Evolutionary conservation across 441 rosid species (phyloP), one percentile per base, ranked within the genome.

Genomic region (Flueggea neowawraea): DNA sequence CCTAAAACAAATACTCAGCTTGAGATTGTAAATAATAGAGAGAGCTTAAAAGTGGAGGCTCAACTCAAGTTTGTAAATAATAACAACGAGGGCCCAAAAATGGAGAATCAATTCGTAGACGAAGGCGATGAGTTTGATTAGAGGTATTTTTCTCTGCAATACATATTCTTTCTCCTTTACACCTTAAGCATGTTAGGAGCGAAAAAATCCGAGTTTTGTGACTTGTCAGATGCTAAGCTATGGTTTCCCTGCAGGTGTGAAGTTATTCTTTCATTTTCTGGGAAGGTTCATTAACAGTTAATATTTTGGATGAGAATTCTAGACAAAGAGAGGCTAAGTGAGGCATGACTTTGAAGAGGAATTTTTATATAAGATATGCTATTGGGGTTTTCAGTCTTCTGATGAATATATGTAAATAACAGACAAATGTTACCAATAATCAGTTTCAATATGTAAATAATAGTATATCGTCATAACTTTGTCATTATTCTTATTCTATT

Each of bases 1-100:
- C 71, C 66, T 41, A 58, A 59, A 68, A 51, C 66, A 43, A 53
- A 61, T 58, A 69, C 66, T 28, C 66, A 36, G 77, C 73, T 70
- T 63, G 82, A 73, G 73, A 73, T 51, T 85, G 91, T 85, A 85
- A 83, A 85, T 80, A 82, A 73, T 68, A 83, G 74, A 51, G 84
- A 75, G 69, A 76, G 74, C 76, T 75, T 48, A 64, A 65, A 64
- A 56, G 62, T 43, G 66, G 84, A 78, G 73, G 78, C 73, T 74
- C 82, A 73, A 60, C 78, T 67, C 69, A 74, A 65, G 78, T 70
- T 75, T 83, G 86, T 83, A 83, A 80, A 85, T 78, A 83, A 44
- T n/a, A 73, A 68, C 69, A 71, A 65, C 32, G 74, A 75, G 67
- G 69, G 76, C 69, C 69, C 31, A 69, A 69, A 64, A 66, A 63